phyloP scores from a whole-genome alignment of 1,139 yeast species.

The Geotrichum phurueaensis region DNA sequence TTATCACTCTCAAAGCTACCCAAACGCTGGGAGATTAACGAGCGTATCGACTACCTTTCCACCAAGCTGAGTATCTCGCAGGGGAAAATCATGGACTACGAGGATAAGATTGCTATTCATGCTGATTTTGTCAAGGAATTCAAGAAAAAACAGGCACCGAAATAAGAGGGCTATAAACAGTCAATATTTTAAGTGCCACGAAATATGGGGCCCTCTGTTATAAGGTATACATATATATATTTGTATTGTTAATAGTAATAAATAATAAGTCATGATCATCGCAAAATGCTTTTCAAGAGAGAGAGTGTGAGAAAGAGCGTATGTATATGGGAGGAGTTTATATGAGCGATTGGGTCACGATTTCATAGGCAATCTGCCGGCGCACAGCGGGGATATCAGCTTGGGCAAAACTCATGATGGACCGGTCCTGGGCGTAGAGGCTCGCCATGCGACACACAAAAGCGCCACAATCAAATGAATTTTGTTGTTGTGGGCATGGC shows the following conservation, averaged over 20 bases:
- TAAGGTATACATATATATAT: neutral
- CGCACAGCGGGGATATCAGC: constrained; percentile 66
- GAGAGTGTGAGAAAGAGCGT: neutral
- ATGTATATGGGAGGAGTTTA: neutral
- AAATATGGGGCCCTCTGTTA: too few species aligned
- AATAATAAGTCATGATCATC: neutral
- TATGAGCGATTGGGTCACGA: constrained; percentile 16
- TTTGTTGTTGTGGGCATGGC: constrained; percentile 74
- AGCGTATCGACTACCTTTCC: constrained; percentile 59
- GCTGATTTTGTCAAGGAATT: constrained; percentile 3
- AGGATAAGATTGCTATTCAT: constrained; percentile 25
- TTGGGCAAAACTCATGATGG: constrained; percentile 51
- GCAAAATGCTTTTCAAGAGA: neutral
- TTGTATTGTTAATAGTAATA: neutral
- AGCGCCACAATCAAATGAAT: constrained; percentile 93
- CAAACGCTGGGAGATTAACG: constrained; percentile 47
- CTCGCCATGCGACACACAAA: constrained; percentile 78
- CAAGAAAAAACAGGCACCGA: neutral
- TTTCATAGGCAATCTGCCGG: constrained; percentile 59
- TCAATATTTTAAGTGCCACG: too few species aligned
- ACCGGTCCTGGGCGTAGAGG: constrained; percentile 44
- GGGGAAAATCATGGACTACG: constrained; percentile 42
- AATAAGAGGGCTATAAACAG: neutral
- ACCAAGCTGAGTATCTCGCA: constrained; percentile 50
- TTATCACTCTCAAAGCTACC: constrained; percentile 47